These are phyloP conservation scores for Parvularia atlantis DNA, from an alignment of 78 protist species.

Conservation along the genomic window DNA sequence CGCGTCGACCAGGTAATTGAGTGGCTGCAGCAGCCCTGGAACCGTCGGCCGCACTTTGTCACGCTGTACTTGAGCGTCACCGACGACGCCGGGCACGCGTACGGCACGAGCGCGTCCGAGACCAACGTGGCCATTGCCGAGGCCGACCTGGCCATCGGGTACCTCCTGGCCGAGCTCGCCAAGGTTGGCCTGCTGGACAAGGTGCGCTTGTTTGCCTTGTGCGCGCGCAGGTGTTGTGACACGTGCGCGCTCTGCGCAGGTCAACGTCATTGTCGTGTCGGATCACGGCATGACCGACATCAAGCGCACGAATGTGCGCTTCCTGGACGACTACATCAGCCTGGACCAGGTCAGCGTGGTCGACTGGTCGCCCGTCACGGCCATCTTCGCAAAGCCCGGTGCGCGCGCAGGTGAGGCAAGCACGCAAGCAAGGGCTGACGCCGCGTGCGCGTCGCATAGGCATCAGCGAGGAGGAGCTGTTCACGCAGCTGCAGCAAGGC, in stretches of 20 bases:
- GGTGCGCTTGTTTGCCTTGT: slow-evolving; percentile 11
- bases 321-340: slow-evolving; percentile 3
- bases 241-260: no score
- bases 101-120: slow-evolving; percentile 9
- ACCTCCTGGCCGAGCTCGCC: background rate
- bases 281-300: slow-evolving; percentile 33
- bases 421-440: no score
- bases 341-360: background rate
- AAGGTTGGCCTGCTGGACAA: background rate
- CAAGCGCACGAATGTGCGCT: background rate
- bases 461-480: no score
- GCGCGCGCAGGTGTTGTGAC: background rate
- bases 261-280: slow-evolving; percentile 24
- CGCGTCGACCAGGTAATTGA: slow-evolving; percentile 6
- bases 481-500: no score
- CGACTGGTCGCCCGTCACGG: no score
- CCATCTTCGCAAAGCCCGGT: no score
- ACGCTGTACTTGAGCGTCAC: slow-evolving; percentile 9
- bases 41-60: background rate
- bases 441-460: no score
- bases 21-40: slow-evolving; percentile 16
- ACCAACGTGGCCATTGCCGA: background rate
- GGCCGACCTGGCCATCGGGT: slow-evolving; percentile 9
- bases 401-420: no score
- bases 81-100: slow-evolving; percentile 16